Evolutionary conservation across 2,329 filamentous ascomycete species (phyloP).

Genomic region (Ascochyta clinopodiicola): DNA sequence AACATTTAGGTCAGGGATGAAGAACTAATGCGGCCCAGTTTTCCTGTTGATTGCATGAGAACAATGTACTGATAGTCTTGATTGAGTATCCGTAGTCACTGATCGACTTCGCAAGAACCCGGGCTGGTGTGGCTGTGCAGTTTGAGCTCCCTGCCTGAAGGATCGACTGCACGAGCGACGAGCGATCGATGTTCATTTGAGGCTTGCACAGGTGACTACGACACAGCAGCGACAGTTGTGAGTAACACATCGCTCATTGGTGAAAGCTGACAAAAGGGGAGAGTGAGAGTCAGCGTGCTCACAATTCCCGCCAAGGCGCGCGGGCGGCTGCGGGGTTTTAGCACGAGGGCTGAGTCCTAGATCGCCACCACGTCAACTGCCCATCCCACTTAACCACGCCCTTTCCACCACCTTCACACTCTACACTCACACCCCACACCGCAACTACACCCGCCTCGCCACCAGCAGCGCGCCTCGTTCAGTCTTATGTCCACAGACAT

Average conservation of each 20-base stretch:
- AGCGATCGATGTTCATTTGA: too few relatives aligned
- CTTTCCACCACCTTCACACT: background rate
- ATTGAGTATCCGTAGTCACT: too few relatives aligned
- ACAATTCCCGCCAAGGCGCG: conserved; percentile 3
- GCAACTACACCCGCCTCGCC: conserved; percentile 7
- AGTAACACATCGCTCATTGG: background rate
- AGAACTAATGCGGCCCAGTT: too few relatives aligned
- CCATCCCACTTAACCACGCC: background rate
- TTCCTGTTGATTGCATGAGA: too few relatives aligned
- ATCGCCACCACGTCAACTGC: conserved; percentile 4
- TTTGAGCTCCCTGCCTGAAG: too few relatives aligned
- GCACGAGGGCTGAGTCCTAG: background rate
- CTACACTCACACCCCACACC: conserved; percentile 7
- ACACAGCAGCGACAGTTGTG: background rate
- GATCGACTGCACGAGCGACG: too few relatives aligned
- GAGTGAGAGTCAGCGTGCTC: conserved; percentile 11
- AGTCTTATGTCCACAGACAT: conserved; percentile 48
- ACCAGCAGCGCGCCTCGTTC: conserved; percentile 39
- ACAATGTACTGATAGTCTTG: too few relatives aligned
- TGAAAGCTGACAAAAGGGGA: background rate
- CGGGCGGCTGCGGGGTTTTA: conserved; percentile 10
- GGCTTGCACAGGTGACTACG: too few relatives aligned
- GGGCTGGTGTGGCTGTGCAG: background rate
- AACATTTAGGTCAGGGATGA: background rate
- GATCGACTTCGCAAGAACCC: background rate